Evolutionary conservation across 495 filamentous ascomycete species (phyloP).

Genomic region (Xylaria cubensis): DNA sequence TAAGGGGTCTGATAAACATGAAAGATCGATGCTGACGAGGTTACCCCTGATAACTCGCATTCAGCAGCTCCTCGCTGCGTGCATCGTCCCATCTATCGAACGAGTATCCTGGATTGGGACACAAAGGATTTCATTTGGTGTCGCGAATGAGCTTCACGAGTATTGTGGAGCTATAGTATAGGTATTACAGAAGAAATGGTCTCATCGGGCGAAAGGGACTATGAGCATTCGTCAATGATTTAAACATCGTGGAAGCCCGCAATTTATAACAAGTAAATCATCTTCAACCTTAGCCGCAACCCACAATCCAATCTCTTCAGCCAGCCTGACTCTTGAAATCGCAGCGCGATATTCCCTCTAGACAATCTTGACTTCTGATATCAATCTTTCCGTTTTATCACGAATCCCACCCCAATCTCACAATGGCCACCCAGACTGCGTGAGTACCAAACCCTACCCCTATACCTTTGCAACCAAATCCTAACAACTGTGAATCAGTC

Average conservation of each 20-base stretch:
- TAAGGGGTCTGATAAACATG: slow-evolving; percentile 20
- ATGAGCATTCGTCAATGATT: slow-evolving; percentile 10
- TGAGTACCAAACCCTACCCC: slow-evolving; percentile 27
- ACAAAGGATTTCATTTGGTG: slow-evolving; percentile 31
- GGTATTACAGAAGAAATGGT: not conserved
- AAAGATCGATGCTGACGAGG: slow-evolving; percentile 25
- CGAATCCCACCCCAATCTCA: slow-evolving; percentile 26
- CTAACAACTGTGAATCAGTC: slow-evolving; percentile 26
- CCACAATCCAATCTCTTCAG: slow-evolving; percentile 30
- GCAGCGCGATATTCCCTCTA: slow-evolving; percentile 18
- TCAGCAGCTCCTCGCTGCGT: slow-evolving; percentile 33
- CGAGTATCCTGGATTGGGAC: slow-evolving; percentile 35
- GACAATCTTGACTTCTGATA: not conserved
- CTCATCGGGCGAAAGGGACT: not conserved
- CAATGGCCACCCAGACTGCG: slow-evolving; percentile 38
- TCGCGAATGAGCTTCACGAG: slow-evolving; percentile 31
- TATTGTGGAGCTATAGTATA: not conserved
- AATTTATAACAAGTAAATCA: slow-evolving; percentile 15
- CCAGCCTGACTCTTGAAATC: slow-evolving; percentile 34
- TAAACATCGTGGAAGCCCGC: slow-evolving; percentile 29
- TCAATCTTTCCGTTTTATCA: slow-evolving; percentile 14
- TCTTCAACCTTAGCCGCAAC: slow-evolving; percentile 33
- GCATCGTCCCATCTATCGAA: slow-evolving; percentile 43
- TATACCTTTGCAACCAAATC: not conserved
- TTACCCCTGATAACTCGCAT: slow-evolving; percentile 22